phyloP scores from a whole-genome alignment of 1,139 yeast species.

The Sugiyamaella paludigena region DNA sequence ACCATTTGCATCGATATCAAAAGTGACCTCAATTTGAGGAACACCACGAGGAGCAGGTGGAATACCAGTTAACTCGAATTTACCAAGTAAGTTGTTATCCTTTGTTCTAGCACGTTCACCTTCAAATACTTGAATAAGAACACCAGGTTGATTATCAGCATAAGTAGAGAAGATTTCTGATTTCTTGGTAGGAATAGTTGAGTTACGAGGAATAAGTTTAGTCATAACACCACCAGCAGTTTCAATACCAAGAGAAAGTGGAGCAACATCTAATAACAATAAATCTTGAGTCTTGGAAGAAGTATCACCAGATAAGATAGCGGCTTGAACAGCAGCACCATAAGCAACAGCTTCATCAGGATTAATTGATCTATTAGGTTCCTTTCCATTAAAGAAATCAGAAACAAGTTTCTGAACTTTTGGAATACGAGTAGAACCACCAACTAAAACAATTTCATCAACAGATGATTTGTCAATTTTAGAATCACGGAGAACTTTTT shows the following conservation, averaged over 20 bases:
- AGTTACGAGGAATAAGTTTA: constrained; percentile 86
- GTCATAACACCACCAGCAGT: constrained; percentile 96
- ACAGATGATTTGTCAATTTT: constrained; percentile 85
- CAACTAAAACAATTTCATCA: constrained; percentile 95
- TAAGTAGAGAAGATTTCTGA: constrained; percentile 89
- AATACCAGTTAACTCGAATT: constrained; percentile 87
- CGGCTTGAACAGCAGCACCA: constrained; percentile 95
- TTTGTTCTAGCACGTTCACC: constrained; percentile 93
- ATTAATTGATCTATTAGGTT: constrained; percentile 93
- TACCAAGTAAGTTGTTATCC: constrained; percentile 92
- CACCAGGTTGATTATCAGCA: constrained; percentile 93
- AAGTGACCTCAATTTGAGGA: constrained; percentile 91
- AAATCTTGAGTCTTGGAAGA: constrained; percentile 79
- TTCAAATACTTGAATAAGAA: constrained; percentile 86
- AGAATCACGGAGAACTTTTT: constrained; percentile 95
- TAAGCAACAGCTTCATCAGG: constrained; percentile 99
- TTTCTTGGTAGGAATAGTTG: constrained; percentile 91
- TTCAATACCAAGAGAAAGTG: constrained; percentile 88
- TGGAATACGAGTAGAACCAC: constrained; percentile 99
- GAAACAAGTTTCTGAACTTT: constrained; percentile 96
- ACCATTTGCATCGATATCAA: constrained; percentile 90
- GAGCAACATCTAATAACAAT: constrained; percentile 81
- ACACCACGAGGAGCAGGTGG: constrained; percentile 98
- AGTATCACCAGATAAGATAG: constrained; percentile 87
- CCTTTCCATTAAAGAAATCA: constrained; percentile 98